A percentile compares a stretch with the other conserved stretches of the same genome.
phyloP scores from a whole-genome alignment of 2,329 filamentous ascomycete species.

The Clarireedia homoeocarpa region DNA sequence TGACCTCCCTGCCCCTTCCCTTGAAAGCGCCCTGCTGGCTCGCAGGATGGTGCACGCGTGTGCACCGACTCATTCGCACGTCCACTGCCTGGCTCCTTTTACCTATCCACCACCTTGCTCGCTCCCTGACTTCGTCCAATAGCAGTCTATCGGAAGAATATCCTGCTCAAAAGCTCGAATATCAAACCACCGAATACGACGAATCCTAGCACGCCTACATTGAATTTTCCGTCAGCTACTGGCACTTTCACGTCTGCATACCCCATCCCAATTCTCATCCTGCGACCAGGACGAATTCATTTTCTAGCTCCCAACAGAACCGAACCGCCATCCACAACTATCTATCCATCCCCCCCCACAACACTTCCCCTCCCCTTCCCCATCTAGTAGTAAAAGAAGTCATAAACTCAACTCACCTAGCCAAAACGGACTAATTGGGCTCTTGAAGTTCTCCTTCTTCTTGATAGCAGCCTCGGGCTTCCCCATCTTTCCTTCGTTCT shows the following conservation, averaged over 20 bases:
- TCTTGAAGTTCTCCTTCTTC: conserved; percentile 42
- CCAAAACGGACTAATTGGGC: conserved; percentile 57
- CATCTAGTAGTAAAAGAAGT: background rate
- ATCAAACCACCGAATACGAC: conserved; percentile 30
- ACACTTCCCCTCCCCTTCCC: background rate
- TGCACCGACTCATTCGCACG: no score
- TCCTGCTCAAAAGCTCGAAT: conserved; percentile 31
- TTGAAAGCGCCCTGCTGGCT: background rate
- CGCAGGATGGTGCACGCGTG: background rate
- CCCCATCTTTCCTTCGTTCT: conserved; percentile 66
- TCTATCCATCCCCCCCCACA: background rate
- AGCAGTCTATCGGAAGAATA: conserved; percentile 25
- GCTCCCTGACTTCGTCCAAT: background rate
- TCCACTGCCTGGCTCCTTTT: no score
- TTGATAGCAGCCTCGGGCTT: conserved; percentile 60
- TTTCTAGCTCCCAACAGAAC: no score
- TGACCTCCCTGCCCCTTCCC: background rate
- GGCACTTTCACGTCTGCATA: no score
- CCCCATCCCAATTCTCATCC: background rate
- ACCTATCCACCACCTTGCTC: background rate
- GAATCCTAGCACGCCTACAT: conserved; percentile 26
- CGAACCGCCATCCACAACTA: background rate
- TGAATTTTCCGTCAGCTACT: background rate
- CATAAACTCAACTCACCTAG: conserved; percentile 41
- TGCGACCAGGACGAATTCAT: no score